phyloP scores from a whole-genome alignment of 192 early-diverging fungal genomes.

The Coemansia sp. region DNA sequence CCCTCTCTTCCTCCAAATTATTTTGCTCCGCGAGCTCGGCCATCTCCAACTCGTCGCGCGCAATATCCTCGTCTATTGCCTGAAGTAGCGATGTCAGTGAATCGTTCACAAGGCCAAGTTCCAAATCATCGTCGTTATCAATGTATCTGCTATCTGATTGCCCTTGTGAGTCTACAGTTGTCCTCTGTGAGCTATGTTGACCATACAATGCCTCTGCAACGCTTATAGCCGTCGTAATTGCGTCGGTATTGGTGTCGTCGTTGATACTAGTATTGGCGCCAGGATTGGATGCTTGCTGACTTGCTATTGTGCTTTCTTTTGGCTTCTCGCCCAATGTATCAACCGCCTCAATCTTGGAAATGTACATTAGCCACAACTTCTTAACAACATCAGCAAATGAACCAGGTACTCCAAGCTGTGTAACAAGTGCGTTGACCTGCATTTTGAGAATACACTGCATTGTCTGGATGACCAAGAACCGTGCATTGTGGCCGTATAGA shows the following conservation, averaged over 20 bases:
- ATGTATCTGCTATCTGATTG: neutral
- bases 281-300: too few species aligned
- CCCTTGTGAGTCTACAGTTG: neutral
- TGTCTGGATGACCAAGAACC: conserved; percentile 29
- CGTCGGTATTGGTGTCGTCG: too few species aligned
- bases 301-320: neutral
- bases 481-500: conserved; percentile 27
- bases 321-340: neutral
- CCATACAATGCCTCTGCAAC: conserved; percentile 12
- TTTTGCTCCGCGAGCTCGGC: conserved; percentile 20
- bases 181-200: conserved; percentile 17
- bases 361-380: conserved; percentile 43
- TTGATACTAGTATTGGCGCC: too few species aligned
- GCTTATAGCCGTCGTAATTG: neutral
- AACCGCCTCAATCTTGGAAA: conserved; percentile 24
- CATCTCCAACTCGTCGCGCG: conserved; percentile 37
- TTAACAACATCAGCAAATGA: conserved; percentile 16
- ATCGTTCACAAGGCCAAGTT: conserved; percentile 11
- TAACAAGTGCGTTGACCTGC: conserved; percentile 27
- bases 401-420: conserved; percentile 24
- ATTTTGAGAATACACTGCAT: conserved; percentile 36
- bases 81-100: conserved; percentile 36
- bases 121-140: neutral
- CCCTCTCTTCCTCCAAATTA: neutral
- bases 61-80: conserved; percentile 43